Evolutionary conservation across 352 stramenopile genomes (phyloP).

Genomic region (Globisporangium alternatum): DNA sequence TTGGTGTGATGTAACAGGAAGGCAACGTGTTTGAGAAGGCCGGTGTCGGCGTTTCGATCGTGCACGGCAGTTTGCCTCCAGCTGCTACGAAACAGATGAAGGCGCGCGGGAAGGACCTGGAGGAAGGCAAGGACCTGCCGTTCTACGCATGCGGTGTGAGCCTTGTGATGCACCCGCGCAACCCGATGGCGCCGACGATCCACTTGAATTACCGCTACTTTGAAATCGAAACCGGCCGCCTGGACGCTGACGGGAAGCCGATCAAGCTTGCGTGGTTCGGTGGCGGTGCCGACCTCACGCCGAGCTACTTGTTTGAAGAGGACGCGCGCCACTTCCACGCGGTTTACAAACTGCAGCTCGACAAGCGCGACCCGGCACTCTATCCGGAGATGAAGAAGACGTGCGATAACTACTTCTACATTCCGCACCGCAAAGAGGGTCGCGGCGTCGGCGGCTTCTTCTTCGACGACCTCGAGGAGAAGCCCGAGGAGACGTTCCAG

Average conservation of each 20-base stretch:
- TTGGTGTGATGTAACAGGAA: constrained; percentile 47
- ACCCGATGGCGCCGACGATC: constrained; percentile 94
- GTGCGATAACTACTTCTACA: constrained; percentile 98
- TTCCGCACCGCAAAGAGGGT: constrained; percentile 94
- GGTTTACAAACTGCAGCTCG: constrained; percentile 92
- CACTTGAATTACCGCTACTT: constrained; percentile 99
- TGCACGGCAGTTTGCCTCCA: constrained; percentile 95
- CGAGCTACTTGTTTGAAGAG: constrained; percentile 95
- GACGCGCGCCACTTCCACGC: constrained; percentile 97
- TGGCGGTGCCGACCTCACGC: constrained; percentile 96
- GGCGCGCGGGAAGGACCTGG: constrained; percentile 66
- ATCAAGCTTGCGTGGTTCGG: constrained; percentile 93
- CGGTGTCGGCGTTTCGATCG: constrained; percentile 96
- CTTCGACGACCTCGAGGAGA: constrained; percentile 97
- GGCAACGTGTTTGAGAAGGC: constrained; percentile 98
- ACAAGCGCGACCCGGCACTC: constrained; percentile 91
- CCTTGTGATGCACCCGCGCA: constrained; percentile 96
- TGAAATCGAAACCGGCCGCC: constrained; percentile 87
- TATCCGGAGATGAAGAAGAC: constrained; percentile 97
- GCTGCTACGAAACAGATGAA: constrained; percentile 82
- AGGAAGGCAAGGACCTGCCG: constrained; percentile 78
- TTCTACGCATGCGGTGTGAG: constrained; percentile 96
- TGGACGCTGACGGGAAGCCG: constrained; percentile 76
- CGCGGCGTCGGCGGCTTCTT: constrained; percentile 98
- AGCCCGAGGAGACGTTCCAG: constrained; percentile 85